Evolutionary conservation across 2,329 filamentous ascomycete species (phyloP).

Genomic region (Phialocephala sp.): DNA sequence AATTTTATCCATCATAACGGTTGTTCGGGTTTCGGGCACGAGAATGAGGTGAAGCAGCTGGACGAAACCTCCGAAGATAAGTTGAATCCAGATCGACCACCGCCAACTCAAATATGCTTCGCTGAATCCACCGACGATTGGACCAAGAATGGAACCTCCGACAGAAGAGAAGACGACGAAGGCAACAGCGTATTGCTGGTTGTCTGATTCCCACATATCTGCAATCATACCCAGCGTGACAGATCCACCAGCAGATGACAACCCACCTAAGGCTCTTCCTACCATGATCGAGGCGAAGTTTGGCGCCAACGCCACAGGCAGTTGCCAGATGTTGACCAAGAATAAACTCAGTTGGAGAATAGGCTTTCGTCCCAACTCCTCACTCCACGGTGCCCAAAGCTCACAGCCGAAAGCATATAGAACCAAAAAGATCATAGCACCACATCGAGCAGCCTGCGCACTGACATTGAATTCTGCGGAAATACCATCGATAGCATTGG

Average conservation of each 20-base stretch:
- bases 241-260: slow-evolving; percentile 74
- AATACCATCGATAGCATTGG: slow-evolving; percentile 70
- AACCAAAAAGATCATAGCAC: slow-evolving; percentile 80
- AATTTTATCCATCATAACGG: slow-evolving; percentile 78
- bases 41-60: slow-evolving; percentile 70
- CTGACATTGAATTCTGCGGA: slow-evolving; percentile 71
- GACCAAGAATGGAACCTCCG: slow-evolving; percentile 76
- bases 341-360: slow-evolving; percentile 75
- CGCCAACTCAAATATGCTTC: slow-evolving; percentile 71
- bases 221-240: slow-evolving; percentile 79
- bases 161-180: slow-evolving; percentile 82
- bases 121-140: slow-evolving; percentile 79
- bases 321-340: slow-evolving; percentile 78
- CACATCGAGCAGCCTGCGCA: slow-evolving; percentile 70
- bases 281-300: slow-evolving; percentile 75
- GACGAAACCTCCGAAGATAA: slow-evolving; percentile 75
- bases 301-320: slow-evolving; percentile 73
- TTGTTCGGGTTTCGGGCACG: slow-evolving; percentile 80
- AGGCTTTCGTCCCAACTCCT: slow-evolving; percentile 79
- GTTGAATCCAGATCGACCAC: slow-evolving; percentile 85
- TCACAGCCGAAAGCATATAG: slow-evolving; percentile 86
- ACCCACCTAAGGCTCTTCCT: slow-evolving; percentile 71
- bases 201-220: slow-evolving; percentile 73
- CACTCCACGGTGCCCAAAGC: slow-evolving; percentile 86
- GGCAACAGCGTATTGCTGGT: slow-evolving; percentile 76